Base-by-base conservation (phyloP, 208 protist species). In the Crithidia fasciculata region DNA sequence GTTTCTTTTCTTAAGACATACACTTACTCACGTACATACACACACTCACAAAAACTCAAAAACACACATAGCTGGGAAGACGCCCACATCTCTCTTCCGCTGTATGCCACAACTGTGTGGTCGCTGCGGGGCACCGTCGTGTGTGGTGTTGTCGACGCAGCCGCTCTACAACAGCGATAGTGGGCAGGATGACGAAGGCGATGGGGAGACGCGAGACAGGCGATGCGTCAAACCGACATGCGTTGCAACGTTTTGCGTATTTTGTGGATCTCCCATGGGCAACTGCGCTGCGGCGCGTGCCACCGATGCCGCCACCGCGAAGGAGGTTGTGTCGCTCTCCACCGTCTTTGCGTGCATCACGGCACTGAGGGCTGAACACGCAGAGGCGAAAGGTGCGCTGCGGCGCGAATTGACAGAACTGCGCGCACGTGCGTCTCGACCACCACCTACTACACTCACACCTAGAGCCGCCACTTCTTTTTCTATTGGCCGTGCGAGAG, bases 251-350 rank as follows among this genome's bases (percentile, higher is more conserved):
- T 69, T 69, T 39, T 69, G 63, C 40, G 40, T 69, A 3, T 49
- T 39, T 40, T 69, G 63, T 10, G 63, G 63, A 2, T 16, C 8
- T 9, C 0, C 28, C 28, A 28, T 28, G 28, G 28, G 28, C 28
- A 28, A 28, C 28, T 28, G 28, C 28, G 28, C 28, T 28, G 28
- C 28, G 28, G 28, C 28, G 28, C 28, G 28, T 1, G 28, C 28
- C 28, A 28, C 28, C 28, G 59, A 47, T 13, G 43, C 12, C 19
- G 52, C 12, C 8, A 3, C n/a, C 36, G 10, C 45, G 8, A n/a
- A 6, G 4, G 49, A n/a, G 40, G 44, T 59, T 49, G 73, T 78
- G 12, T 57, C 73, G 44, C 41, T 72, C 13, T 50, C 64, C 9
- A 43, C 43, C 8, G 41, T 78, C 19, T 28, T 55, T 36, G 39